Conservation (phyloP, 495 filamentous ascomycete genomes). For the Trichocladium uniseriatum region DNA sequence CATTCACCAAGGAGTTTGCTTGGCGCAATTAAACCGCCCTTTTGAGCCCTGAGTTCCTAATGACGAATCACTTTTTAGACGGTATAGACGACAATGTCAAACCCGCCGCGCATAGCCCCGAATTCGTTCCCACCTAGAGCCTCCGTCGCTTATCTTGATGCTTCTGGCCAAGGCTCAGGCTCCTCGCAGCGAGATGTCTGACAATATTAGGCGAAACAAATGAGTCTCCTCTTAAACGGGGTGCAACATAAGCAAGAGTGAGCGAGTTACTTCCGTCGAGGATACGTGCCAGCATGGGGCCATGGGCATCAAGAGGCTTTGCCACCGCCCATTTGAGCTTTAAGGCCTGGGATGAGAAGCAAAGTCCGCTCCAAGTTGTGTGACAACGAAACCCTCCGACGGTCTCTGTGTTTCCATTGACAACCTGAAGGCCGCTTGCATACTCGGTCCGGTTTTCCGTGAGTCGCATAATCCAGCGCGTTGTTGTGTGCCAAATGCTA, state of each 20-base stretch:
- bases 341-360: constrained; percentile 60
- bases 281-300: constrained; percentile 65
- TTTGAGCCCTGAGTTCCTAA: background rate
- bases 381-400: constrained; percentile 31
- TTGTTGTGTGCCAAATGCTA: no score
- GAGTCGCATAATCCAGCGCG: constrained; percentile 17
- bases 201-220: constrained; percentile 65
- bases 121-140: constrained; percentile 51
- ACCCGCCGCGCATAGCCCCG: constrained; percentile 58
- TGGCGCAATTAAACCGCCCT: constrained; percentile 19
- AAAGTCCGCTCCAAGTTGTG: constrained; percentile 55
- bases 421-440: constrained; percentile 3
- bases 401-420: constrained; percentile 44
- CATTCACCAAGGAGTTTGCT: constrained; percentile 74
- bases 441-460: constrained; percentile 28
- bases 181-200: constrained; percentile 47
- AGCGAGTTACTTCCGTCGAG: constrained; percentile 65
- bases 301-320: constrained; percentile 71
- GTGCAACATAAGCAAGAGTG: constrained; percentile 72
- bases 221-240: constrained; percentile 77
- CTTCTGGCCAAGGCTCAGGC: constrained; percentile 8
- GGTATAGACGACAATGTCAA: constrained; percentile 73
- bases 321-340: constrained; percentile 75
- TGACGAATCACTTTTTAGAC: constrained; percentile 60
- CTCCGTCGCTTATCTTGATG: constrained; percentile 11